phyloP scores from a whole-genome alignment of 2,329 filamentous ascomycete species.

The Nakataea oryzae region DNA sequence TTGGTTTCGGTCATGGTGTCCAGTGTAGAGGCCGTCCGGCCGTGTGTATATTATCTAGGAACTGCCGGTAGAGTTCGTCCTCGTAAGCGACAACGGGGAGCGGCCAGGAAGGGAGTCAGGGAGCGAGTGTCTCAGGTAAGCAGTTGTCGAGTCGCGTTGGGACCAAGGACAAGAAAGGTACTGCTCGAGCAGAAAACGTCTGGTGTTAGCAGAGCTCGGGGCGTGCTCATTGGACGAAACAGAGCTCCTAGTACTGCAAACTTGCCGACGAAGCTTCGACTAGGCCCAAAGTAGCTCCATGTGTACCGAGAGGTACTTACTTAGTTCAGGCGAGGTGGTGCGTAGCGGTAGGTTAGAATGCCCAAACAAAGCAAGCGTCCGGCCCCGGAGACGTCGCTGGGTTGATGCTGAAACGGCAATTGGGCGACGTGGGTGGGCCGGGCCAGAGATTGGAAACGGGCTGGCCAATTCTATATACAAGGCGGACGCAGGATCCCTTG shows the following conservation, averaged over 20 bases:
- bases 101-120: not conserved
- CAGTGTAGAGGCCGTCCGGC: not conserved
- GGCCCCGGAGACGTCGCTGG: not conserved
- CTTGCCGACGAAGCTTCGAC: not conserved
- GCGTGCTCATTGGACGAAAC: not conserved
- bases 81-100: not conserved
- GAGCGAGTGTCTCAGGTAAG: too few relatives aligned
- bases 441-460: not conserved
- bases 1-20: conserved; percentile 7
- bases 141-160: not conserved
- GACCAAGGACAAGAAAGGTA: not conserved
- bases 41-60: not conserved
- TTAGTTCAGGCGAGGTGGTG: not conserved
- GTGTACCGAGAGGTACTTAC: not conserved
- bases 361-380: not conserved
- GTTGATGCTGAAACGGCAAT: not conserved
- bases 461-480: not conserved
- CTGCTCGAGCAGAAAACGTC: not conserved
- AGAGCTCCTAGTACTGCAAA: not conserved
- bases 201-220: not conserved
- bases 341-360: not conserved
- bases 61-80: not conserved
- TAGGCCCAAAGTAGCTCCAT: not conserved
- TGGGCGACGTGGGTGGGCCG: not conserved
- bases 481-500: not conserved